Evolutionary conservation across 768 basidiomycete species (phyloP), one percentile per base, ranked within the genome.

Genomic region (Podaxis pistillaris): DNA sequence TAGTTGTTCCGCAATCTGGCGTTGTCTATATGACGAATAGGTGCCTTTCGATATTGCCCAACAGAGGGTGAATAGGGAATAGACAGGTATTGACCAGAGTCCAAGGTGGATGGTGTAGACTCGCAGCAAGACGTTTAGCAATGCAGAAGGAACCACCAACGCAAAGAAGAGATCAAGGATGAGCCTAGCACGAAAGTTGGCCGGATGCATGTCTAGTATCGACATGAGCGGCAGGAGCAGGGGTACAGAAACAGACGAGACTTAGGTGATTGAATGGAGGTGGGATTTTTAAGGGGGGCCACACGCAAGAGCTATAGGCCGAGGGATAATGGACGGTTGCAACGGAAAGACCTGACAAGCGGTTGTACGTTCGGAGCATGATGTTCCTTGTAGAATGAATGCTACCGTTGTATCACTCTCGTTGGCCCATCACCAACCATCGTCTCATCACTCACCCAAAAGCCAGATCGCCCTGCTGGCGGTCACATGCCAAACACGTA

Each of bases 1-100:
- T 13, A 86, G 71, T 36, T 75, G 78, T 11, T 69, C 68, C 0
- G 85, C 85, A 50, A 86, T 78, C 37, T 74, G 73, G 19, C 64
- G 65, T 56, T 86, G 83, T 1, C 66, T 61, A 50, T 72, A 65
- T 52, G 77, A 72, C 12, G 67, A 64, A 62, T 79, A 75, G 15
- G 73, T 66, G 3, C 76, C 72, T 63, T 77, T 77, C 1, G 65
- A 67, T 15, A 73, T 67, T 0, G 77, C 75, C 70, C 80, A 83
- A 0, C 75, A 49, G 22, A 84, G 41, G 36, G 85, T 74, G 54
- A 82, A 81, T 3, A 70, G 60, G 26, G 79, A 6, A 66, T 83
- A 78, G 13, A 68, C 69, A 0, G 79, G 81, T 3, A 78, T 52
- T 0, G 77, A 68, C 15, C 73, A 67, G 66, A 73, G 69, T 1